Evolutionary conservation across 768 basidiomycete genomes (phyloP), one percentile per base, ranked within the genome.

Genomic region (Trametes punicea): DNA sequence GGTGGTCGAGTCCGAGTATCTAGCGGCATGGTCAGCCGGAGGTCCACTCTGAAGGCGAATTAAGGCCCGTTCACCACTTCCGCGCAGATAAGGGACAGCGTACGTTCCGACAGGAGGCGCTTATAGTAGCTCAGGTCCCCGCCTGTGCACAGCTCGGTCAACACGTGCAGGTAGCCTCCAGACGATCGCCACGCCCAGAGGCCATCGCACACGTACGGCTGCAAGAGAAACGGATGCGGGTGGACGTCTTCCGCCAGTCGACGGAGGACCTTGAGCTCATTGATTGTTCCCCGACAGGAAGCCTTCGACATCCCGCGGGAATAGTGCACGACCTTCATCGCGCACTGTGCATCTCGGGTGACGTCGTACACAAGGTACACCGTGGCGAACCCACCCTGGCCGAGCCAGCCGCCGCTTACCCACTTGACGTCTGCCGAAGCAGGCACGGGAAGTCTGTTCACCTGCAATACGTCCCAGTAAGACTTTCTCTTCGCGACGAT

Each of bases 1-100:
- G 76, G 59, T 77, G 78, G 2, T 64, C 25, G 18, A 69, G 55
- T 1, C 61, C 68, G 4, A 66, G 31, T 4, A 67, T 56, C 68
- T 69, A 38, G 15, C 21, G 20, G 8, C 11, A 29, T 18, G 4
- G 20, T 26, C 11, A 30, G 38, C 16, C 1, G 15, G 10, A 21
- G 20, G 2, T 44, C 29, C 21, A 1, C 2, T n/a, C n/a, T n/a
- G 18, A 8, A 10, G 29, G 9, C 13, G 34, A 26, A 27, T 18
- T n/a, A 2, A 42, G 26, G 45, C n/a, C 34, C n/a, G 40, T 59
- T 27, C 25, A 66, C 67, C 41, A 68, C 20, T 52, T 68, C 67
- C 5, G 67, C 67, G n/a, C 57, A 40, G 20, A 66, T 33, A 0
- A 62, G 51, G n/a, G 47, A 42, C 9, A 66, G 34, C 4, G 34